Evolutionary conservation across 192 early-diverging fungal species (phyloP).

Genomic region (Powellomyces hirtus): DNA sequence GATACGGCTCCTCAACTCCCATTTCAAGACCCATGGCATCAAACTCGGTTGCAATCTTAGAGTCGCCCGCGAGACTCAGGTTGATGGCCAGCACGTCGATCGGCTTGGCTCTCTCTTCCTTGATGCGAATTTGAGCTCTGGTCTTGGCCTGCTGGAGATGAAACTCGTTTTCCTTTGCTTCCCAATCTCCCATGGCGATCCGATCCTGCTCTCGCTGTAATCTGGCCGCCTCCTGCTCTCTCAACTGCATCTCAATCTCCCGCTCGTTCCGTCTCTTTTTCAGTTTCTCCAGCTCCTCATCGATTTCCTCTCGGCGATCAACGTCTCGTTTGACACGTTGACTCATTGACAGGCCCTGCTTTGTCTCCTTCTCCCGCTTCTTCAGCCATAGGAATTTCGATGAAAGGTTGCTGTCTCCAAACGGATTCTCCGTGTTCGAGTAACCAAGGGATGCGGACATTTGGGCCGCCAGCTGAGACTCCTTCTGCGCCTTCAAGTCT

Average conservation of each 20-base stretch:
- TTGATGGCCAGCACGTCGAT: conserved; percentile 94
- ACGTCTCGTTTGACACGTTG: conserved; percentile 53
- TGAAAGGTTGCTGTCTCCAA: conserved; percentile 74
- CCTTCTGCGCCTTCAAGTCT: conserved; percentile 43
- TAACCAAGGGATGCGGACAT: conserved; percentile 58
- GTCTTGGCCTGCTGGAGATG: conserved; percentile 87
- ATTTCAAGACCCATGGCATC: conserved; percentile 75
- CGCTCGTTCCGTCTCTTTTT: conserved; percentile 76
- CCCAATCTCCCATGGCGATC: conserved; percentile 94
- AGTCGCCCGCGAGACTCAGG: conserved; percentile 73
- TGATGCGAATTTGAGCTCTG: conserved; percentile 90
- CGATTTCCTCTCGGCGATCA: conserved; percentile 56
- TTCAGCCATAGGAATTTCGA: conserved; percentile 94
- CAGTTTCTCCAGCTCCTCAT: conserved; percentile 76
- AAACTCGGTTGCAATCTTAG: conserved; percentile 63
- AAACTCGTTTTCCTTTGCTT: conserved; percentile 89
- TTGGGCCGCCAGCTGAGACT: conserved; percentile 46
- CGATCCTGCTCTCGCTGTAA: conserved; percentile 82
- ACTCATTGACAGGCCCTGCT: conserved; percentile 59
- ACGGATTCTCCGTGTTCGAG: conserved; percentile 73
- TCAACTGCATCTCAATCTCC: conserved; percentile 73
- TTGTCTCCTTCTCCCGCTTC: conserved; percentile 80
- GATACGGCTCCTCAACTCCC: conserved; percentile 86
- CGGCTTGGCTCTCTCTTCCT: conserved; percentile 80
- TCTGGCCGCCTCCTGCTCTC: conserved; percentile 74